Evolutionary conservation across 2,329 filamentous ascomycete genomes (phyloP), one percentile per base, ranked within the genome.

Genomic region (Erysiphe pulchra): DNA sequence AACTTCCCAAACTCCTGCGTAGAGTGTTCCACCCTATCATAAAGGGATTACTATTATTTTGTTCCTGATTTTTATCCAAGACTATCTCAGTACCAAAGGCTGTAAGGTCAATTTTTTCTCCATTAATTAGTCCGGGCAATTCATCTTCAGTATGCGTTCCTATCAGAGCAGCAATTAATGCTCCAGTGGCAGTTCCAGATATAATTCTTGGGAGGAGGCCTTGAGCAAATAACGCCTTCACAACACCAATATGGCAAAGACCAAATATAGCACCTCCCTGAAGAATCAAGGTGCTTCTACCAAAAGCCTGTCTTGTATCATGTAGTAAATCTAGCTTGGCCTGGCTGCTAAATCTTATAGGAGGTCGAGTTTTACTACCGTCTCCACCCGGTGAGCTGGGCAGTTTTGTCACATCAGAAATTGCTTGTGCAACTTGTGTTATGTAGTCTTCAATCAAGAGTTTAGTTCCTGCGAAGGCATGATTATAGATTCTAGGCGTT

Each of bases 241-340:
- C 81, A 6, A 94, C 84, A 7, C 86, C 86, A 4, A 94, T 61
- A 60, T 94, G 87, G 54, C 83, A 93, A 10, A 93, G 63, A 1
- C 86, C 86, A 55, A 94, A 93, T 47, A 92, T 87, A 38, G 84
- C 81, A 13, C 87, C 86, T 42, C 86, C 86, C 59, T 94, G 85
- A 1, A 94, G 62, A 4, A 94, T 79, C 20, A 94, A 67, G 0
- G 81, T 85, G 47, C 78, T 90, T 51, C 85, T 70, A 10, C 86
- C 87, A 61, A 92, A 92, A 0, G 84, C 82, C 58, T 90, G 83
- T 11, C 86, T 70, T 10, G 84, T 84, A 60, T 92, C 83, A 54
- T 90, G 81, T 45, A 93, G 67, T 47, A 92, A 73, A 61, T 92
- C 82, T 46, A 92, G 65, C 63, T 92, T 93, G 47, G 75, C 54